phyloP scores from a whole-genome alignment of 2,329 filamentous ascomycete species.

The Paracorniculantispora psalliotae region DNA sequence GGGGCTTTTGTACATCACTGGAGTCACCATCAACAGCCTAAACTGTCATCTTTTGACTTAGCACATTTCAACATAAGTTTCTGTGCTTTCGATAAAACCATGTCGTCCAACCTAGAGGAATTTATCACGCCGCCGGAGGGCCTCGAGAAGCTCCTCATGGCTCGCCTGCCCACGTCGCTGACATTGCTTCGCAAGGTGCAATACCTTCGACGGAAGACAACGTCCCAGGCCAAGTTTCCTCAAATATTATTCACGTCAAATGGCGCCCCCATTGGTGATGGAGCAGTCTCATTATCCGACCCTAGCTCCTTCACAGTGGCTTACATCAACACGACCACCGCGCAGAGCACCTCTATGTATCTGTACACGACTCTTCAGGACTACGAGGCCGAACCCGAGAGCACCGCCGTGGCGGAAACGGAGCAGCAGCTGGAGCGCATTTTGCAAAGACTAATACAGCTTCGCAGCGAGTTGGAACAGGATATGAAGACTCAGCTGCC shows the following conservation, averaged over 20 bases:
- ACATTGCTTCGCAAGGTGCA: slow-evolving; percentile 60
- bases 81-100: not conserved
- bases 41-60: not conserved
- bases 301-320: slow-evolving; percentile 43
- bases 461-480: not conserved
- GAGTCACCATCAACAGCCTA: not conserved
- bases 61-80: not conserved
- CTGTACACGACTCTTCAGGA: slow-evolving; percentile 47
- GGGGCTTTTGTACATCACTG: not conserved
- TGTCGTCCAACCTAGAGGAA: not conserved
- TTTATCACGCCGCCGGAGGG: slow-evolving; percentile 26
- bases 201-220: slow-evolving; percentile 41
- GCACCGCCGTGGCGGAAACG: slow-evolving; percentile 3
- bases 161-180: slow-evolving; percentile 53
- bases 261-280: slow-evolving; percentile 8
- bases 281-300: not conserved
- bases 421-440: slow-evolving; percentile 1
- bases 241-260: slow-evolving; percentile 37
- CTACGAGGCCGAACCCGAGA: not conserved
- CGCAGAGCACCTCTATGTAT: slow-evolving; percentile 57
- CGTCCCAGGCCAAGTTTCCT: slow-evolving; percentile 35
- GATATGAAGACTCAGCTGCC: not conserved
- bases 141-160: slow-evolving; percentile 44
- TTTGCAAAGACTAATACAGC: not conserved
- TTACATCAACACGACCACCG: slow-evolving; percentile 52